Percentiles rank a stretch among this genome's conserved stretches.
Evolutionary conservation across 176 grass and related monocot genomes (phyloP).

Genomic region (Cenchrus fungigraminus): DNA sequence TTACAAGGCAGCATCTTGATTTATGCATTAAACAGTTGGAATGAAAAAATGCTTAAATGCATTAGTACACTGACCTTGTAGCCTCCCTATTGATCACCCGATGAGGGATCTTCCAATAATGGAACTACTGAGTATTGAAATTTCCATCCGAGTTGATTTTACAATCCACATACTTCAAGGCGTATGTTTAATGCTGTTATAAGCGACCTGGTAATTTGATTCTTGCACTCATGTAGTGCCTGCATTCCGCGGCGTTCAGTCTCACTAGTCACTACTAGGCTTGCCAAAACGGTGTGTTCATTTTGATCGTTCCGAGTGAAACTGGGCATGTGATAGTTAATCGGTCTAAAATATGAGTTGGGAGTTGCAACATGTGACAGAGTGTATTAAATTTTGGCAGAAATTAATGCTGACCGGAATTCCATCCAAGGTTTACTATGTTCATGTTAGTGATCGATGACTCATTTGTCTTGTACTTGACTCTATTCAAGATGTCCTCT

Average conservation of each 20-base stretch:
- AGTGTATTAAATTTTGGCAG: not conserved
- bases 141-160: not conserved
- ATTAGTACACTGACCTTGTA: not conserved
- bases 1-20: not conserved
- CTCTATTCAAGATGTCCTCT: not conserved
- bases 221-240: not conserved
- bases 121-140: not conserved
- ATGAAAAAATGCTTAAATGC: constrained; percentile 5
- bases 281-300: not conserved
- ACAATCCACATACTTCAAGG: not conserved
- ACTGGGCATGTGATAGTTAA: not conserved
- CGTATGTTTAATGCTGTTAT: not conserved
- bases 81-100: not conserved
- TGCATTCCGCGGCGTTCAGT: not conserved
- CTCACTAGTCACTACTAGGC: not conserved
- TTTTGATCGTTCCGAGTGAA: not conserved
- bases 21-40: not conserved
- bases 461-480: not conserved
- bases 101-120: not conserved
- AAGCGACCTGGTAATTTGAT: constrained; percentile 27
- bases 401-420: not conserved
- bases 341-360: not conserved
- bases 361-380: not conserved
- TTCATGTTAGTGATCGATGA: not conserved
- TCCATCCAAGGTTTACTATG: not conserved